These are phyloP conservation scores for Cenchrus americanus DNA, from an alignment of 176 grass and related monocot species.

Conservation along the genomic window DNA sequence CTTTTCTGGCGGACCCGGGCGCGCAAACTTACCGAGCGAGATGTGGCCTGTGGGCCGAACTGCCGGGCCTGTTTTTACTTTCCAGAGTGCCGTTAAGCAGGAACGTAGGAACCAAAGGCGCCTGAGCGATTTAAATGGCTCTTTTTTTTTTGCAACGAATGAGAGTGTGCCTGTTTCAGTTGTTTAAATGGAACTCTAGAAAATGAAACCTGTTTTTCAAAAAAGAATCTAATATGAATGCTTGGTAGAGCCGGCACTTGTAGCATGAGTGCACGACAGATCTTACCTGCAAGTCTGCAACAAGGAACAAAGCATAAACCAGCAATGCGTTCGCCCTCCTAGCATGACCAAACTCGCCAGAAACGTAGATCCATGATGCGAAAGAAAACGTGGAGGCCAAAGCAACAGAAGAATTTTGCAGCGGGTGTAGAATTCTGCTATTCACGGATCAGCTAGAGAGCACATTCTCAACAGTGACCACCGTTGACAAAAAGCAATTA, in stretches of 20 bases:
- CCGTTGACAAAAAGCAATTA: neutral
- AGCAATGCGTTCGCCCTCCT: neutral
- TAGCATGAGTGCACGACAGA: neutral
- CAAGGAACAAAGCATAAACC: neutral
- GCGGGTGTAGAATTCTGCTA: neutral
- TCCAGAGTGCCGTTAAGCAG: too few species aligned
- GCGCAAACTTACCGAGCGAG: neutral
- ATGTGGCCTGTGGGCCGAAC: constrained; percentile 31
- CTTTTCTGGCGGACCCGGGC: neutral
- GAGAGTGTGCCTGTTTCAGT: too few species aligned
- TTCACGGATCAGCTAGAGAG: neutral
- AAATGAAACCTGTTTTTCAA: too few species aligned
- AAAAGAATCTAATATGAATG: neutral
- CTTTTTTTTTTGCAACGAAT: too few species aligned
- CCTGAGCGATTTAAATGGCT: too few species aligned
- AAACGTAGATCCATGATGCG: neutral
- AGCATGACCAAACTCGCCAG: neutral
- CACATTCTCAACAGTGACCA: neutral
- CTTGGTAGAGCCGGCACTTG: neutral
- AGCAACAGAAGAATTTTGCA: neutral
- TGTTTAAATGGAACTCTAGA: too few species aligned
- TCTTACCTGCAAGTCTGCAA: neutral
- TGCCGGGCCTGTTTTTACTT: neutral
- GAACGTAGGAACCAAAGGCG: too few species aligned
- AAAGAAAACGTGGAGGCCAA: neutral